Evolutionary conservation across 2,329 filamentous ascomycete genomes (phyloP).

Genomic region (Verticillium zaregamsianum): DNA sequence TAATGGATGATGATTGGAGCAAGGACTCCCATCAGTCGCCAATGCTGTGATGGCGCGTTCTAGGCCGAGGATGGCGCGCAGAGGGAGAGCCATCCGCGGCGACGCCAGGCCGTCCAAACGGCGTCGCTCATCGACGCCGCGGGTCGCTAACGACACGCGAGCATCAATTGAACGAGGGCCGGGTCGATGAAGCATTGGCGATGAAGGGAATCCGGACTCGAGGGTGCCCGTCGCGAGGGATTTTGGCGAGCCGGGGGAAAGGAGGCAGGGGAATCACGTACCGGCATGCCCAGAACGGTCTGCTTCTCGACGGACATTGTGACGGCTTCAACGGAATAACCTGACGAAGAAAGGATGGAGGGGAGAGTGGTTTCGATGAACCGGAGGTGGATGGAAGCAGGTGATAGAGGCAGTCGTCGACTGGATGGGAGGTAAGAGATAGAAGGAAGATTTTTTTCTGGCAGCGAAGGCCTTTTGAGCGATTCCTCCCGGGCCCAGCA

Average conservation of each 20-base stretch:
- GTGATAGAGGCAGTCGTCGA: constrained; percentile 40
- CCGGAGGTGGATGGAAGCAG: constrained; percentile 33
- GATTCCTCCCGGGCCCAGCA: constrained; percentile 45
- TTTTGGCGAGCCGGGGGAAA: constrained; percentile 15
- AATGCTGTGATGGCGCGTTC: constrained; percentile 6
- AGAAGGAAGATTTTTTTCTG: constrained; percentile 50
- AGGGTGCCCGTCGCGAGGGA: constrained; percentile 19
- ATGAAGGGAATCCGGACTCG: constrained; percentile 14
- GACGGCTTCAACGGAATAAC: constrained; percentile 38
- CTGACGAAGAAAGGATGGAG: constrained; percentile 52
- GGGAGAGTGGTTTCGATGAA: constrained; percentile 39
- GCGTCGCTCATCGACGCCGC: constrained; percentile 1
- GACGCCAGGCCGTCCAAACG: neutral
- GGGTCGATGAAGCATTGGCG: constrained; percentile 1
- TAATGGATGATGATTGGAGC: neutral
- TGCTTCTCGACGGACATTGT: constrained; percentile 54
- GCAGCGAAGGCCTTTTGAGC: constrained; percentile 46
- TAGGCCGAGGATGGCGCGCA: neutral
- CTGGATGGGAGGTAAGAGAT: constrained; percentile 38
- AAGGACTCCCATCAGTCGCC: neutral
- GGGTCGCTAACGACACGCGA: constrained; percentile 1
- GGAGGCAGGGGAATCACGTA: constrained; percentile 36
- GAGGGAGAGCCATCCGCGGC: neutral
- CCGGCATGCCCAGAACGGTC: constrained; percentile 64
- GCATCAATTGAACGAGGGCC: too few species aligned